phyloP scores from a whole-genome alignment of 192 early-diverging fungal genomes.

The Backusella parvicylindrica region DNA sequence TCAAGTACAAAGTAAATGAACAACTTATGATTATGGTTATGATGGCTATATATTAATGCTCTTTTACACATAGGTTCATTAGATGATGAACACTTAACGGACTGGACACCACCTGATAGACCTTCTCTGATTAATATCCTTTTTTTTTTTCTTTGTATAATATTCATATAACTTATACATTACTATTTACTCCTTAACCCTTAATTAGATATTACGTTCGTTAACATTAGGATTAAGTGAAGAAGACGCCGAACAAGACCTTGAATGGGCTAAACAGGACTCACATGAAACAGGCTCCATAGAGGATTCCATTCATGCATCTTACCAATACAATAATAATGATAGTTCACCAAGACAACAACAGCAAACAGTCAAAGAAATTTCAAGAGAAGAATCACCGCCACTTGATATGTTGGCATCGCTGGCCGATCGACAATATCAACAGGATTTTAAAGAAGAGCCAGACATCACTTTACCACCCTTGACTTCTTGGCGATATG shows the following conservation, averaged over 20 bases:
- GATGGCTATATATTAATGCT: no score
- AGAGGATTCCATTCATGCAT: conserved; percentile 6
- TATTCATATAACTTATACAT: not conserved
- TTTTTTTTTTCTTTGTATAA: conserved; percentile 24
- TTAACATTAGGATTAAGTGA: conserved; percentile 29
- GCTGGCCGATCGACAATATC: conserved; percentile 24
- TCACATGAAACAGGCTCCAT: not conserved
- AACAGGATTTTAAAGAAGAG: not conserved
- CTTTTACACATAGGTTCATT: not conserved
- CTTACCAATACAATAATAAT: not conserved
- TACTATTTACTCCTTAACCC: not conserved
- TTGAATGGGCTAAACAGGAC: conserved; percentile 16
- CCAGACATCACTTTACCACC: conserved; percentile 1
- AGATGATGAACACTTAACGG: conserved; percentile 11
- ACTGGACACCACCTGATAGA: conserved; percentile 33
- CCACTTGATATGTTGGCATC: conserved; percentile 20
- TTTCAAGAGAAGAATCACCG: conserved; percentile 12
- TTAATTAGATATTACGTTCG: conserved; percentile 30
- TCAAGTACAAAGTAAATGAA: conserved; percentile 19
- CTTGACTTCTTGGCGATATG: conserved; percentile 8
- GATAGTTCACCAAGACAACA: not conserved
- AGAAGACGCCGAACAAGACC: conserved; percentile 23
- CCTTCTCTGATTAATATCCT: conserved; percentile 40
- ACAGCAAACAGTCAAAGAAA: not conserved
- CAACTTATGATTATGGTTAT: no score